Evolutionary conservation across 208 protist species (phyloP), one percentile per base, ranked within the genome.

Genomic region (Trypanosoma theileri): DNA sequence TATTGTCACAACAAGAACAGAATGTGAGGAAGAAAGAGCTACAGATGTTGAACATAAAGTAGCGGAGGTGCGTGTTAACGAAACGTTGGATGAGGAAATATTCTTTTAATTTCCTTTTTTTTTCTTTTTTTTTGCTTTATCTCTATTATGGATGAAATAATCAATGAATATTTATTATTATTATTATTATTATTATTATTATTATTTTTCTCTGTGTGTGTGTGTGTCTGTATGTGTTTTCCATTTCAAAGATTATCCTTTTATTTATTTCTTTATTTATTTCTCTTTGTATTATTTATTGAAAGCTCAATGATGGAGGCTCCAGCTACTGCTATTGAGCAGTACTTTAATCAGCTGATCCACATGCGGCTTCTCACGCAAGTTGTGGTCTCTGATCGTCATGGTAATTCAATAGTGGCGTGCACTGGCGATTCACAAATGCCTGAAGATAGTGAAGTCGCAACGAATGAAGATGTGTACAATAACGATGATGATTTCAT

Each of bases 321-420:
- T 0, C 80, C 79, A 3, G 72, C 81, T 6, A 91, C 88, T 52
- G 86, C 84, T 6, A 73, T 96, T 54, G 85, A 93, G 85, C 85
- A 93, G 75, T 96, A 87, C 75, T 91, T 94, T 72, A 91, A 92
- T 59, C 83, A 92, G 60, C 88, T 96, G 56, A 90, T 93, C 11
- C 69, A 87, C 61, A 87, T 94, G 86, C 56, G 75, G 1, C 81
- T 94, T 9, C 66, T 94, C 13, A 81, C 88, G 1, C 86, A 94
- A 73, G 74, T 94, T 4, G 73, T 92, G 22, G 77, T 96, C 1
- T 92, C 91, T 8, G 88, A 96, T 74, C 75, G 79, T 57, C 78
- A 93, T 61, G 91, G 88, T 21, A 82, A 84, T 66, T 93, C 82
- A 45, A 82, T 94, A 54, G 69, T 96, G n/a, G 76, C 75, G 3